Evolutionary conservation across 108 stramenopile genomes (phyloP), one percentile per base, ranked within the genome.

Genomic region (Mediolabrus comicus): DNA sequence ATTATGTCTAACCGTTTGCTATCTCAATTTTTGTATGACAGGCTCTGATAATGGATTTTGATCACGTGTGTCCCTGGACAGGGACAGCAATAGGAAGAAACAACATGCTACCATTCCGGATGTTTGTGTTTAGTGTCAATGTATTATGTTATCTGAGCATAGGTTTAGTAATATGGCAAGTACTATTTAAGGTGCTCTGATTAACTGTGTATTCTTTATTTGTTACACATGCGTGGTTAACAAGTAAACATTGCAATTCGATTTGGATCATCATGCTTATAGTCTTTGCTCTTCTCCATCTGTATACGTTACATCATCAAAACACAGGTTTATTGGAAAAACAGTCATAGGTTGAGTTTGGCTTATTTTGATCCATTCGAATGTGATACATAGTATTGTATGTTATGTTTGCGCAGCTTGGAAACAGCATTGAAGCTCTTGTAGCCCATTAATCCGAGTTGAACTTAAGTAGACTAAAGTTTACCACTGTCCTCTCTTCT

Each of bases 1-100:
- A 22, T n/a, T 19, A 24, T 41, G 39, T 22, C 17, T 34, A 36
- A 34, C 19, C 22, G 24, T 22, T 57, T 34, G 26, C 27, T 33
- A 39, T 17, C 29, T 69, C 41, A 39, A 59, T 38, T 46, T 29
- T 24, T 55, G 19, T 46, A 36, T 53, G 62, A 34, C 55, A 68
- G 68, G 79, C 86, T 28, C 55, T 91, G 46, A 86, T 94, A 41
- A 75, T 88, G 77, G 90, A 92, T 59, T 92, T 88, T 81, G 91
- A 92, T 80, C 91, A 95, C 51, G 74, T 92, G 59, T 90, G 87
- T 79, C 92, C 92, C 2, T 92, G 92, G 92, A 88, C 92, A 25
- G 92, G 92, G 33, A 92, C 92, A 17, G 87, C 80, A 0, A 88
- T 94, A 65, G 93, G 93, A 22, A 62, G 69, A 55, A 78, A 80